phyloP scores from a whole-genome alignment of 495 filamentous ascomycete genomes.

The Penicillium paradoxum region DNA sequence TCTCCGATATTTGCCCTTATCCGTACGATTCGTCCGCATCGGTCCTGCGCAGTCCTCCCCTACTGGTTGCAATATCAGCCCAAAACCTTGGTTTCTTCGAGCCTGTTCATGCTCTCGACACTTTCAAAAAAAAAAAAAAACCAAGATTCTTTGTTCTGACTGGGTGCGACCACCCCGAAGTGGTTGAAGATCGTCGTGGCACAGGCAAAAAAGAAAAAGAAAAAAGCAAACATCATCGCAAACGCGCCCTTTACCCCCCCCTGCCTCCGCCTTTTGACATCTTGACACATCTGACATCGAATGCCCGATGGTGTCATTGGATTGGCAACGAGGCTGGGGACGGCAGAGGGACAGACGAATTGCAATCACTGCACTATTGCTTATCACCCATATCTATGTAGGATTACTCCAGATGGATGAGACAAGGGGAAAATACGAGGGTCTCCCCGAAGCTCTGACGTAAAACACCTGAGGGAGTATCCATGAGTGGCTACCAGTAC shows the following conservation, averaged over 20 bases:
- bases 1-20: background rate
- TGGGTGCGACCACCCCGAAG: background rate
- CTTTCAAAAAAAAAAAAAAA: too few species aligned
- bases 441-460: background rate
- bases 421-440: background rate
- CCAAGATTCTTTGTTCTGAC: background rate
- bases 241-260: background rate
- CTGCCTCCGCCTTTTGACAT: background rate
- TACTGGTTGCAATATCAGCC: too few species aligned
- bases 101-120: too few species aligned
- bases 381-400: background rate
- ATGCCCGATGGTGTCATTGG: constrained; percentile 1
- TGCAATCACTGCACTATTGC: background rate
- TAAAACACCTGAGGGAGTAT: background rate
- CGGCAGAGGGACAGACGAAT: background rate
- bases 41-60: too few species aligned
- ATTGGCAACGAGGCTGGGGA: background rate
- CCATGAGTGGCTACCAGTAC: background rate
- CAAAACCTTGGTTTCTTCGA: too few species aligned
- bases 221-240: background rate
- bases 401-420: background rate
- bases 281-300: background rate
- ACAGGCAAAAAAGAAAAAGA: background rate
- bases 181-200: constrained; percentile 2
- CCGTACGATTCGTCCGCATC: background rate